Evolutionary conservation across 371 early-diverging fungal genomes (phyloP), one percentile per base, ranked within the genome.

Genomic region (Rhizopus microsporus): DNA sequence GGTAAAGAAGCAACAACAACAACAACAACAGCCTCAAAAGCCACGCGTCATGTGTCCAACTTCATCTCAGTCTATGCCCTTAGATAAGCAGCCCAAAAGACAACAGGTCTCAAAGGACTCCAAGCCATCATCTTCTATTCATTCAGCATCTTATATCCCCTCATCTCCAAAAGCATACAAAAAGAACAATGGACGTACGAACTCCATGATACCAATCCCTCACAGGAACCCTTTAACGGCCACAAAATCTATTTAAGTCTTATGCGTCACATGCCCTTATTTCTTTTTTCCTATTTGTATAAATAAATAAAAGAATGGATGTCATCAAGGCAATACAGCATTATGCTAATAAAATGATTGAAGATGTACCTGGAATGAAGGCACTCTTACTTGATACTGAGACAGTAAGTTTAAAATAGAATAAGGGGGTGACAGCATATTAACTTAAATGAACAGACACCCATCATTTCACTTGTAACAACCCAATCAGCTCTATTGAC

Each of bases 341-440:
- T 68, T 98, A 98, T 79, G 83, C 94, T 46, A 86, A 88, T 61
- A 94, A 93, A 75, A 95, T 97, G 90, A 77, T 94, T 38, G 68
- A 81, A 38, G 92, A 94, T 48, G 93, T 92, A 29, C 71, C 87
- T 48, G 98, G 98, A 29, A 97, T 98, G 97, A 98, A 98, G 72
- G 93, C 96, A 30, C 79, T 98, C 10, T 80, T 97, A 35, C 82
- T 98, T 30, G 98, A 98, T 75, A 75, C 77, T 23, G 94, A 96
- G 60, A 98, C 98, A 59, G 96, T 94, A 86, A 62, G 54, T 51
- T 12, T 55, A 3, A 40, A 2, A 15, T 34, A 2, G 23, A 2
- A 23, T 23, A 10, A 48, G 35, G 7, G 15, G 2, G 17, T n/a
- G 5, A 16, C 7, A n/a, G n/a, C n/a, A n/a, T n/a, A 40, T 37